phyloP scores from a whole-genome alignment of 2,329 filamentous ascomycete genomes.

The Hypoxylon sp. region DNA sequence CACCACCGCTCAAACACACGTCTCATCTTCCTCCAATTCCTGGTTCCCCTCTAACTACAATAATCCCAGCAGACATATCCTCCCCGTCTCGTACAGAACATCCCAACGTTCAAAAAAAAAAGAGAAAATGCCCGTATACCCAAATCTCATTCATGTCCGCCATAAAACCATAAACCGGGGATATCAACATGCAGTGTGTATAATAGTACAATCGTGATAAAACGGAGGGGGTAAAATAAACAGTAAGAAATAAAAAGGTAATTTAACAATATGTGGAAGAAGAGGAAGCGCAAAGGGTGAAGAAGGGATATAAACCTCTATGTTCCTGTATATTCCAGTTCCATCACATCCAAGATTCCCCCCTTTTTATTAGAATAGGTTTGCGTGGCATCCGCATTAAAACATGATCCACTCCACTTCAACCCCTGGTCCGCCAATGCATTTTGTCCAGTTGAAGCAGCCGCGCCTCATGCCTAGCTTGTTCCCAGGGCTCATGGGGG shows the following conservation, averaged over 20 bases:
- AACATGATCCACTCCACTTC: slow-evolving; percentile 79
- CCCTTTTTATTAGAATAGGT: slow-evolving; percentile 39
- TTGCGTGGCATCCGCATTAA: slow-evolving; percentile 55
- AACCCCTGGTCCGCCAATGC: slow-evolving; percentile 68
- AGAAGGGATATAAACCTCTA: slow-evolving; percentile 33
- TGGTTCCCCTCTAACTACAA: slow-evolving; percentile 22
- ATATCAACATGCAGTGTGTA: slow-evolving; percentile 40
- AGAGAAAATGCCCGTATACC: slow-evolving; percentile 25
- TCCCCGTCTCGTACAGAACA: slow-evolving; percentile 33
- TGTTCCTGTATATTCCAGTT: slow-evolving; percentile 35
- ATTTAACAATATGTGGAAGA: slow-evolving; percentile 30
- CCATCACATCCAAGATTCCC: slow-evolving; percentile 25
- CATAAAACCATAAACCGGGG: slow-evolving; percentile 41
- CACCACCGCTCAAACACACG: slow-evolving; percentile 12
- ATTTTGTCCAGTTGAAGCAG: slow-evolving; percentile 72
- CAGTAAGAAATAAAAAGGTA: slow-evolving; percentile 25
- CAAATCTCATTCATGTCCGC: slow-evolving; percentile 39
- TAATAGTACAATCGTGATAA: slow-evolving; percentile 42
- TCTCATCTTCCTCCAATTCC: slow-evolving; percentile 13
- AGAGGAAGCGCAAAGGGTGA: slow-evolving; percentile 16
- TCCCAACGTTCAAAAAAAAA: slow-evolving; percentile 34
- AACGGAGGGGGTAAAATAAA: slow-evolving; percentile 13
- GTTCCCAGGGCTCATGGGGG: slow-evolving; percentile 54
- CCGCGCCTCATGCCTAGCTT: slow-evolving; percentile 61
- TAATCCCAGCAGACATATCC: slow-evolving; percentile 24